Conservation (phyloP, 805 yeast genomes). For the Candida arabinofermentans region DNA sequence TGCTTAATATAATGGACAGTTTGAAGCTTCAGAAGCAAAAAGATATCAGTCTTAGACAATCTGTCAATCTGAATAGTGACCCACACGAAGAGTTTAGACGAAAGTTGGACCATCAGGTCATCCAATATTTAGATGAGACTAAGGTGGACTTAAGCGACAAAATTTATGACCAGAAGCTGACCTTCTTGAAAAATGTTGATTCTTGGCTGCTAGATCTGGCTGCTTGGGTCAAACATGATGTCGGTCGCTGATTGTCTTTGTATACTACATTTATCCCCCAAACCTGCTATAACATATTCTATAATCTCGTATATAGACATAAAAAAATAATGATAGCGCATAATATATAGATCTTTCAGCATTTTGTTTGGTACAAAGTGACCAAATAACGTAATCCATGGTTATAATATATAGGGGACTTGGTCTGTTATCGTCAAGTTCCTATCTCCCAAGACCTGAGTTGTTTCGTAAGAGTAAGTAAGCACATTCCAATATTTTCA, state of each 20-base stretch:
- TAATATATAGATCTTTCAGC: too few species aligned
- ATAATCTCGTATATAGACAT: too few species aligned
- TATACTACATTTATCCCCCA: not conserved
- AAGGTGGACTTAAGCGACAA: not conserved
- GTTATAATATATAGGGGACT: too few species aligned
- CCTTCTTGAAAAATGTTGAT: not conserved
- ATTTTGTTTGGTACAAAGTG: too few species aligned
- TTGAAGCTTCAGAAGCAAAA: not conserved
- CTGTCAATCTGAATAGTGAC: not conserved
- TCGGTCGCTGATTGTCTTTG: not conserved
- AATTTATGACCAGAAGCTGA: not conserved
- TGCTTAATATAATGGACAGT: not conserved
- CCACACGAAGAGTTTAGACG: not conserved
- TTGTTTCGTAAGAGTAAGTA: too few species aligned
- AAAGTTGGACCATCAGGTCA: not conserved
- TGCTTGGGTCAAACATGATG: not conserved
- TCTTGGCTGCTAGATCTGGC: not conserved
- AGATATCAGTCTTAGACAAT: not conserved
- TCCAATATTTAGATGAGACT: not conserved
- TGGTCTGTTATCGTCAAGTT: too few species aligned
- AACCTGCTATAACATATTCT: too few species aligned
- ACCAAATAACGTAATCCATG: too few species aligned
- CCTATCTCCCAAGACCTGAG: too few species aligned
- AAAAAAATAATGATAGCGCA: too few species aligned
- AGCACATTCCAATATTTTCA: too few species aligned